These are phyloP conservation scores for Trichosanthes cucumerina DNA, from an alignment of 306 rosid species.

Conservation along the genomic window DNA sequence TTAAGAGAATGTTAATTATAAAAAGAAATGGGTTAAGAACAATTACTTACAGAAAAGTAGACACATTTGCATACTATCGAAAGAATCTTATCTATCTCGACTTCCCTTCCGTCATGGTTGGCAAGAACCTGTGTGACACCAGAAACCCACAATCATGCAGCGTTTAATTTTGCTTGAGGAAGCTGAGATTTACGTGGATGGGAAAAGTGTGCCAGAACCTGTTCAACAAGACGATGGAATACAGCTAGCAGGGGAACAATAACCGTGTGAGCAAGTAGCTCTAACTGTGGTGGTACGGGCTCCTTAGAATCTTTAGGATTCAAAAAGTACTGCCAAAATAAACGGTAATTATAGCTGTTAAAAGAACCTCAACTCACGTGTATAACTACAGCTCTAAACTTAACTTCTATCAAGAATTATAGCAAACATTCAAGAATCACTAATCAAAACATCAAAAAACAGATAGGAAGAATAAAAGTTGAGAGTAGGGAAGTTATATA, in stretches of 20 bases:
- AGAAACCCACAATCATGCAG: constrained; percentile 18
- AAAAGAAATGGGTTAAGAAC: background rate
- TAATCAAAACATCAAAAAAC: background rate
- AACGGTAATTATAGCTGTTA: background rate
- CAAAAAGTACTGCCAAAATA: constrained; percentile 57
- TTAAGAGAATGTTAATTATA: background rate
- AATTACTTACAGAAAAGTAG: constrained; percentile 61
- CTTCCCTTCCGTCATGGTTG: constrained; percentile 18
- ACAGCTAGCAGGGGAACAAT: constrained; percentile 57
- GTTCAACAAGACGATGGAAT: constrained; percentile 55
- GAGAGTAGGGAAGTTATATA: background rate
- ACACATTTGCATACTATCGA: constrained; percentile 73
- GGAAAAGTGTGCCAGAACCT: constrained; percentile 24
- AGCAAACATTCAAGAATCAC: background rate
- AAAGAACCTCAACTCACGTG: background rate
- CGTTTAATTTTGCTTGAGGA: background rate
- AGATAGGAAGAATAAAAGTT: background rate
- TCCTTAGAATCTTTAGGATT: constrained; percentile 73
- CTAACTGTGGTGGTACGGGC: constrained; percentile 72
- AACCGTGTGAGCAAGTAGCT: constrained; percentile 50
- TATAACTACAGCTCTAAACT: background rate
- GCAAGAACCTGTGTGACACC: constrained; percentile 44
- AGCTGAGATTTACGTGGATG: background rate
- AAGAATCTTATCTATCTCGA: constrained; percentile 47
- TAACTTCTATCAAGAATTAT: background rate